phyloP scores from a whole-genome alignment of 2,329 filamentous ascomycete species.

The Paecilomyces formosus region DNA sequence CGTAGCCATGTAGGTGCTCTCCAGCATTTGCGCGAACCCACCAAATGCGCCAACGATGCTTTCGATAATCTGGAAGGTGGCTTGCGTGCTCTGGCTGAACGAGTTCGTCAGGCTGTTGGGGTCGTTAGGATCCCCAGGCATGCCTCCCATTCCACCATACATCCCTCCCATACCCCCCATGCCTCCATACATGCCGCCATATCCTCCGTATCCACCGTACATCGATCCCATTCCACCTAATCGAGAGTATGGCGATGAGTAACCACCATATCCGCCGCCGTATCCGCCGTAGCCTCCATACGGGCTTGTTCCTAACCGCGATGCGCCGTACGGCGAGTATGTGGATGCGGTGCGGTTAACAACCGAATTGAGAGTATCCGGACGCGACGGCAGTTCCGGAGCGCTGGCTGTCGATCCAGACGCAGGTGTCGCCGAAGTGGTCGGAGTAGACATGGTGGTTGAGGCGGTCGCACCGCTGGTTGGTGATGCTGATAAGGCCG shows the following conservation, averaged over 20 bases:
- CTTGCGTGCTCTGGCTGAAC: constrained; percentile 89
- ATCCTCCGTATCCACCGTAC: constrained; percentile 31
- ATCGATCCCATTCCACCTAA: constrained; percentile 41
- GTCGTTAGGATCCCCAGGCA: constrained; percentile 66
- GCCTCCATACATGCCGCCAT: constrained; percentile 41
- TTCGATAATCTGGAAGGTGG: constrained; percentile 97
- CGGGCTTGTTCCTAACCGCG: constrained; percentile 48
- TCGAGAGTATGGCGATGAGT: constrained; percentile 27
- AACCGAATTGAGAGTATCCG: constrained; percentile 66
- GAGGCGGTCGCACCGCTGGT: constrained; percentile 23
- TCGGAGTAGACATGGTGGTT: constrained; percentile 32
- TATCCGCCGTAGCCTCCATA: constrained; percentile 45
- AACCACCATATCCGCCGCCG: constrained; percentile 29
- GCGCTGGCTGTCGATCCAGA: constrained; percentile 38
- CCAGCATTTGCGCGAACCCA: constrained; percentile 97
- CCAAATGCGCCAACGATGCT: constrained; percentile 94
- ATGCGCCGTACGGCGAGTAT: constrained; percentile 60
- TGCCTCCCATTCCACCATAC: constrained; percentile 31
- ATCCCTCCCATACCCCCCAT: constrained; percentile 35
- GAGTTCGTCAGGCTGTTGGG: constrained; percentile 91
- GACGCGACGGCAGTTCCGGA: constrained; percentile 73
- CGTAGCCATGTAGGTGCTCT: constrained; percentile 99
- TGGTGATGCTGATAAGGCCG: constrained; percentile 18
- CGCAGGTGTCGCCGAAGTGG: constrained; percentile 35
- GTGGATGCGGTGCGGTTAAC: constrained; percentile 84